Evolutionary conservation across 2,329 filamentous ascomycete genomes (phyloP).

Genomic region (Aspergillus fructus): DNA sequence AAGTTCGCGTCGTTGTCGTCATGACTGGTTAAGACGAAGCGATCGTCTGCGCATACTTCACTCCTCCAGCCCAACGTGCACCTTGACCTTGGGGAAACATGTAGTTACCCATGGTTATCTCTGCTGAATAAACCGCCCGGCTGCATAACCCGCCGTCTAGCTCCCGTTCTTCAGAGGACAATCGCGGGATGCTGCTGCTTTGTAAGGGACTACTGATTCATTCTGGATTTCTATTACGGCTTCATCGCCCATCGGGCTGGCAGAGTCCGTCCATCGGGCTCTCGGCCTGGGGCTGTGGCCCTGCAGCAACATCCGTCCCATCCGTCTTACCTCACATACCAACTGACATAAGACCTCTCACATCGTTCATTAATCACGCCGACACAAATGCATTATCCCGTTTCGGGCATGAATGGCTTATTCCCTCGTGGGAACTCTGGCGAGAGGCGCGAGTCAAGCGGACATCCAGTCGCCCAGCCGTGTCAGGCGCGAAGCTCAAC

Average conservation of each 20-base stretch:
- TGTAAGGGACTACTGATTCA: not conserved
- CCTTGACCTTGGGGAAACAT: not conserved
- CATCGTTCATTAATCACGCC: not conserved
- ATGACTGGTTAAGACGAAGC: constrained; percentile 10
- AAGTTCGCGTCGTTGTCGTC: constrained; percentile 17
- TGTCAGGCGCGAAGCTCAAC: not conserved
- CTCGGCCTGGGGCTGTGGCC: not conserved
- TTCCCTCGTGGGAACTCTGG: not conserved
- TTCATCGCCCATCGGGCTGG: not conserved
- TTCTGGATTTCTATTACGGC: not conserved
- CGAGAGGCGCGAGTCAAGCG: not conserved
- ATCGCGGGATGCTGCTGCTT: not conserved
- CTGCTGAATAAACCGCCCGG: not conserved
- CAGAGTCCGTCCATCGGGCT: not conserved
- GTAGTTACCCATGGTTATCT: not conserved
- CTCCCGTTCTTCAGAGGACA: not conserved
- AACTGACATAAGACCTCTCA: not conserved
- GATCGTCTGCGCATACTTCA: not conserved
- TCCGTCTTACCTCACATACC: not conserved
- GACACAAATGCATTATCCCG: not conserved
- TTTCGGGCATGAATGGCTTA: not conserved
- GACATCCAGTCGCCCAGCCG: constrained; percentile 4
- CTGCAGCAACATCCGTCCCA: not conserved
- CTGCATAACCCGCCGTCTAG: not conserved
- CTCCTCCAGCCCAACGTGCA: constrained; percentile 6